These are phyloP conservation scores for Peltaster fructicola DNA, from an alignment of 2,329 filamentous ascomycete genomes.

Conservation along the genomic window DNA sequence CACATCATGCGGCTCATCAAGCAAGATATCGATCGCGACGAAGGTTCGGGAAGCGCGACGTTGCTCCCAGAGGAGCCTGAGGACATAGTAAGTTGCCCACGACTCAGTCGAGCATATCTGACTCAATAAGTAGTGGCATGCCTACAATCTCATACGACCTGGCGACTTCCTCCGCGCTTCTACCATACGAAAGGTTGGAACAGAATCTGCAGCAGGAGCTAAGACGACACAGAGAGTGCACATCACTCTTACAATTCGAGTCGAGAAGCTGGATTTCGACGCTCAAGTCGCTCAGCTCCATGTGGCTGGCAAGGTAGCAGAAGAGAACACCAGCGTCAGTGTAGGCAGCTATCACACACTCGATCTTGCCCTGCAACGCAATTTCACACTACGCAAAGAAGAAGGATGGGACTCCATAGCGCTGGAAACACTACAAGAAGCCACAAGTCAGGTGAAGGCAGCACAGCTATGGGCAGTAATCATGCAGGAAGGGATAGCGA, in stretches of 20 bases:
- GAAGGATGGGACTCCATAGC: conserved; percentile 83
- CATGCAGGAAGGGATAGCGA: conserved; percentile 76
- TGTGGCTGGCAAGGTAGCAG: conserved; percentile 46
- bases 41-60: conserved; percentile 47
- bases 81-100: conserved; percentile 43
- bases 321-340: conserved; percentile 50
- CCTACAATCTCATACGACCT: conserved; percentile 54
- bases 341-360: conserved; percentile 52
- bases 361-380: conserved; percentile 71
- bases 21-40: conserved; percentile 43
- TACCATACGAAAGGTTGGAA: conserved; percentile 48
- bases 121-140: conserved; percentile 41
- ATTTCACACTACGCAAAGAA: conserved; percentile 76
- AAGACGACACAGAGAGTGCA: conserved; percentile 47
- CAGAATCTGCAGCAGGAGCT: conserved; percentile 41
- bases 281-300: conserved; percentile 50
- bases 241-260: conserved; percentile 45
- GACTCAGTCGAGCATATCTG: conserved; percentile 2
- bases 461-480: conserved; percentile 79
- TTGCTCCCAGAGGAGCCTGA: conserved; percentile 56
- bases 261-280: conserved; percentile 52
- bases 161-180: conserved; percentile 46
- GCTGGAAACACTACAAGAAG: conserved; percentile 57
- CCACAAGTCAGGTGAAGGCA: conserved; percentile 58
- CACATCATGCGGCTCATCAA: conserved; percentile 46